These are phyloP conservation scores for Beauveria sp. DNA, from an alignment of 2,329 filamentous ascomycete species.

Conservation along the genomic window DNA sequence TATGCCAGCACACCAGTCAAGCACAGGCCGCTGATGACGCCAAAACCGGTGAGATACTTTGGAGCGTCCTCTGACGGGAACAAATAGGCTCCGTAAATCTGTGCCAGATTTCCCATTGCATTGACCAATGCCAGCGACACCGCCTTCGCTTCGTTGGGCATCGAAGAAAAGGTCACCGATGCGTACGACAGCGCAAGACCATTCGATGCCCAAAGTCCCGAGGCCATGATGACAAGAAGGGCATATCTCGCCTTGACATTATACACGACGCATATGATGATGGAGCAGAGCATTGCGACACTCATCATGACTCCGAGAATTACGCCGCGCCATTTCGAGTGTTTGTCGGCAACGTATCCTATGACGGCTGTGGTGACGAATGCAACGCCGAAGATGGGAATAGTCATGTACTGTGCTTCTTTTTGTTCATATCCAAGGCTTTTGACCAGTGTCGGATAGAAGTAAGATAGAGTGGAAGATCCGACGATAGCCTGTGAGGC, in stretches of 20 bases:
- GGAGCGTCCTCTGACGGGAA: conserved; percentile 39
- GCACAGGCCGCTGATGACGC: conserved; percentile 18
- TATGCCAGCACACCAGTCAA: conserved; percentile 9
- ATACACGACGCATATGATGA: conserved; percentile 37
- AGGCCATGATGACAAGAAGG: conserved; percentile 47
- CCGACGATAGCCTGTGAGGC: conserved; percentile 26
- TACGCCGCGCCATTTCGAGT: conserved; percentile 36
- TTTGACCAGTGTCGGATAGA: conserved; percentile 45
- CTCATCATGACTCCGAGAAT: conserved; percentile 41
- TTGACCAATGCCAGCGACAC: conserved; percentile 45
- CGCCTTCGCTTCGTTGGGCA: conserved; percentile 33
- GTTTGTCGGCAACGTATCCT: conserved; percentile 39
- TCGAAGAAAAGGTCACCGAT: conserved; percentile 41
- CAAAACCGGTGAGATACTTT: conserved; percentile 37
- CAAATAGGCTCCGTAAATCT: conserved; percentile 44
- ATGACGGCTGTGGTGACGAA: conserved; percentile 41
- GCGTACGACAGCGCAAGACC: conserved; percentile 43
- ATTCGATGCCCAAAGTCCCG: conserved; percentile 46
- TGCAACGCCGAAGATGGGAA: conserved; percentile 46
- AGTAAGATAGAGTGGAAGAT: conserved; percentile 42
- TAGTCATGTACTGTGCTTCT: conserved; percentile 42
- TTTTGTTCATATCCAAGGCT: conserved; percentile 39
- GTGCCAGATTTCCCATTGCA: conserved; percentile 41
- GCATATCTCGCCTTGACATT: conserved; percentile 45
- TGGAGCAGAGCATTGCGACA: conserved; percentile 27